A percentile compares a stretch with the other conserved stretches of the same genome.
Conservation (phyloP, 2,329 filamentous ascomycete species). For the Tolypocladium ophioglossoides region DNA sequence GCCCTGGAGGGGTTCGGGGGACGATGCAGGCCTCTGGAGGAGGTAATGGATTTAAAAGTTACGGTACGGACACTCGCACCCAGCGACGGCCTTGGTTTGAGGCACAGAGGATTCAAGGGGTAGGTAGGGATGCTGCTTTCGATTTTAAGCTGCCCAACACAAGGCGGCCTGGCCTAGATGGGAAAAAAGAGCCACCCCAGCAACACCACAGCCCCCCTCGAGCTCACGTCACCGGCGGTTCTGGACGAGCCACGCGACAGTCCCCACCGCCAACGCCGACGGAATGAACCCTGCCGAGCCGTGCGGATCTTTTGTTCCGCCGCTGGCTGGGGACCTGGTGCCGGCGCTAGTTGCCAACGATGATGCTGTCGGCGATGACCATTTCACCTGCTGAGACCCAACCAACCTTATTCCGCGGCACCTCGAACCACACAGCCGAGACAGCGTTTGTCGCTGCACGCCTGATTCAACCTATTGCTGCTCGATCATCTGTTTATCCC, state of each 20-base stretch:
- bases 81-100: no score
- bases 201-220: not conserved
- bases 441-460: not conserved
- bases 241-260: no score
- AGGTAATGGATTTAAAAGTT: not conserved
- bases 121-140: not conserved
- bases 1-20: no score
- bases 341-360: not conserved
- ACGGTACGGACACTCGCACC: not conserved
- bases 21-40: not conserved
- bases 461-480: not conserved
- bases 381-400: no score
- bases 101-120: not conserved
- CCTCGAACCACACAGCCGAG: not conserved
- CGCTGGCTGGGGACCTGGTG: not conserved
- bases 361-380: not conserved
- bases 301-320: not conserved
- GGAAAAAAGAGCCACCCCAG: not conserved
- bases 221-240: not conserved
- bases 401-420: not conserved
- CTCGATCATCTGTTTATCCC: not conserved
- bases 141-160: no score
- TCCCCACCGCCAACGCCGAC: no score
- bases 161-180: no score
- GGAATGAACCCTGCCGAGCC: no score